Base-by-base conservation (phyloP, 2,329 filamentous ascomycete species). In the Penicillium rolfsii region DNA sequence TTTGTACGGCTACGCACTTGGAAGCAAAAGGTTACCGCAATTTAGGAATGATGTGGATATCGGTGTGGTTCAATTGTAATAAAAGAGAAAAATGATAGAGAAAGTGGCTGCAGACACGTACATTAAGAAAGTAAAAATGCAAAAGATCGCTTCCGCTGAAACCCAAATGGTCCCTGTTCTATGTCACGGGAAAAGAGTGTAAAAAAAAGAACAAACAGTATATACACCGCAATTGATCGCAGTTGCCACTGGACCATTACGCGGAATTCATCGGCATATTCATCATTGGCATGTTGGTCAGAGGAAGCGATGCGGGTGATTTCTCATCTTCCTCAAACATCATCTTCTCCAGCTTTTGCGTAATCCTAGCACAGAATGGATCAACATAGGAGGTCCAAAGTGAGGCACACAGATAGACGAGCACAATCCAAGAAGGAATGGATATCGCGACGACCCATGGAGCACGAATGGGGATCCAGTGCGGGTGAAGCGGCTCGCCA, bases 381-480 rank as follows among this genome's bases (percentile, higher is more conserved):
- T 84, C 82, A 22, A 84, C 81, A 66, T 82, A 83, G 22, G 74
- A 79, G 33, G 82, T 84, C 82, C 82, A 84, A 55, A 82, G 71
- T 62, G 79, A 77, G 0, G 82, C 82, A 19, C 78, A 75, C 1
- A 75, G 71, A 68, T 84, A 84, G 1, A 82, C 78, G 26, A 83
- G 63, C 1, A 63, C 70, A 43, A 82, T 77, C 73, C 82, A 84
- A 6, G 78, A 70, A 5, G 81, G 74, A 16, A 83, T 80, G n/a
- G 78, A 75, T 24, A 81, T 67, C 2, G 72, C 72, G 58, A 81
- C 79, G 12, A 74, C 76, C 66, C 75, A 73, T 4, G 77, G 73
- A 3, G 72, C 69, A 8, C 76, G 76, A 26, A 80, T 72, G 1
- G 73, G 75, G 19, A 84, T 70, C 73, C 76, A 84, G n/a, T 70